Evolutionary conservation across 2,329 filamentous ascomycete species (phyloP).

Genomic region (Claviceps sp.): DNA sequence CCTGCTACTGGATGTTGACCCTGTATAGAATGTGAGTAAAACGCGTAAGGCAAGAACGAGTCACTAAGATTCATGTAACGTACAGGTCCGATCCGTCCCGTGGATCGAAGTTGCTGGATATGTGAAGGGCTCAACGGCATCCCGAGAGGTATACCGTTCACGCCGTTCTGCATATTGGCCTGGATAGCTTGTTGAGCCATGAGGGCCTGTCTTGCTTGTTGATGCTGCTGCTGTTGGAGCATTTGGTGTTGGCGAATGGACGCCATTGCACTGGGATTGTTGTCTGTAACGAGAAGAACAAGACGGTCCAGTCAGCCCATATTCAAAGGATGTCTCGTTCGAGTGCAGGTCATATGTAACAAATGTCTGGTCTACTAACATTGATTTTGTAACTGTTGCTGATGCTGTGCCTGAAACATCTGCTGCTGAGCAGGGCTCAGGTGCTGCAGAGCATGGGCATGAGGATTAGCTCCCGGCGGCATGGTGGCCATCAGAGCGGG

Average conservation of each 20-base stretch:
- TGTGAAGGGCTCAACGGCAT: slow-evolving; percentile 39
- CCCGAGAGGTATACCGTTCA: slow-evolving; percentile 35
- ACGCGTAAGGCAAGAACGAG: background rate
- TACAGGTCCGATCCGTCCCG: slow-evolving; percentile 28
- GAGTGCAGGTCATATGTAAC: too few species aligned
- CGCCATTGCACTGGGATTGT: slow-evolving; percentile 24
- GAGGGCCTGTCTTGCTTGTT: slow-evolving; percentile 36
- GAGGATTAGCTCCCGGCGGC: slow-evolving; percentile 53
- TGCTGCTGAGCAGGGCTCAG: slow-evolving; percentile 48
- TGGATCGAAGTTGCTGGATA: slow-evolving; percentile 34
- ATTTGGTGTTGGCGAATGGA: slow-evolving; percentile 42
- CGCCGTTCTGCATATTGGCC: slow-evolving; percentile 32
- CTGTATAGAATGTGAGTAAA: slow-evolving; percentile 7
- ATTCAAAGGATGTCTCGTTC: background rate
- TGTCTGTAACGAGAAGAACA: slow-evolving; percentile 13
- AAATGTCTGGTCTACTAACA: slow-evolving; percentile 14
- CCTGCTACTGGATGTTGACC: slow-evolving; percentile 20
- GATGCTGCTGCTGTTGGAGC: slow-evolving; percentile 44
- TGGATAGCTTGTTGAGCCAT: slow-evolving; percentile 42
- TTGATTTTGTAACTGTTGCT: slow-evolving; percentile 21
- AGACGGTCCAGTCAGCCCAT: background rate
- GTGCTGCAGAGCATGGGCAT: slow-evolving; percentile 59
- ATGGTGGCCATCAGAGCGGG: slow-evolving; percentile 66
- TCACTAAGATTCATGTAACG: slow-evolving; percentile 10
- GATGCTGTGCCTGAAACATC: slow-evolving; percentile 42